These are phyloP conservation scores for Xylariaceae sp. DNA, from an alignment of 2,329 filamentous ascomycete genomes.

Conservation along the genomic window DNA sequence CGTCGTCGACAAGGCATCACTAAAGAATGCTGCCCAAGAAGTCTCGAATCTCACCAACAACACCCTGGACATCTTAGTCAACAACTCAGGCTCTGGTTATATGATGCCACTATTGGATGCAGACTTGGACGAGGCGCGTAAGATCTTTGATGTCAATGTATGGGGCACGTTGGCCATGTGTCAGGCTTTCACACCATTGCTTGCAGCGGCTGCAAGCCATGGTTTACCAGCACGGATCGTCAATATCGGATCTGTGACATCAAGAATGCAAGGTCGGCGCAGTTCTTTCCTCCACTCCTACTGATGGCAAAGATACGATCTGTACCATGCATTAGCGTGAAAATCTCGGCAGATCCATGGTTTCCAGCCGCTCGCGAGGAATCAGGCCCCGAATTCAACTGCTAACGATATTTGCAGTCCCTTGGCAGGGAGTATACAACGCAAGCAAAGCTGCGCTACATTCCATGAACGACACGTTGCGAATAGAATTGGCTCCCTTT, in stretches of 20 bases:
- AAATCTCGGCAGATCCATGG: no score
- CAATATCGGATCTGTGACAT: constrained; percentile 39
- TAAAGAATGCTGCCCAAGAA: constrained; percentile 28
- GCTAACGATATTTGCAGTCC: constrained; percentile 13
- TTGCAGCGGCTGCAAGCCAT: constrained; percentile 30
- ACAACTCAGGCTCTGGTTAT: constrained; percentile 37
- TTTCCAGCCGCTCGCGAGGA: no score
- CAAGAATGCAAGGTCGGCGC: constrained; percentile 14
- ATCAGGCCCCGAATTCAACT: no score
- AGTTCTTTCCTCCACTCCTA: no score
- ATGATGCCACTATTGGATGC: constrained; percentile 31
- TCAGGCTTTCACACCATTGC: constrained; percentile 35
- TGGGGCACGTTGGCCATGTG: constrained; percentile 37
- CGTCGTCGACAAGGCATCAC: constrained; percentile 34
- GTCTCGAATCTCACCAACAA: constrained; percentile 33
- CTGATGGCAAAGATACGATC: no score
- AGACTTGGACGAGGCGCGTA: constrained; percentile 17
- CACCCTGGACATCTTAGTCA: constrained; percentile 41
- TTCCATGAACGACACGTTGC: constrained; percentile 35
- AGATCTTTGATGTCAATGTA: constrained; percentile 35
- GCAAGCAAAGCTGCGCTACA: constrained; percentile 40
- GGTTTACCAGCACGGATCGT: constrained; percentile 28
- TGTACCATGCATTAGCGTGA: no score
- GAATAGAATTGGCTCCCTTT: constrained; percentile 36
- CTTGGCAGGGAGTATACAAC: constrained; percentile 38